phyloP scores from a whole-genome alignment of 2,329 filamentous ascomycete species.

The Arthrobotrys sphaeroides region DNA sequence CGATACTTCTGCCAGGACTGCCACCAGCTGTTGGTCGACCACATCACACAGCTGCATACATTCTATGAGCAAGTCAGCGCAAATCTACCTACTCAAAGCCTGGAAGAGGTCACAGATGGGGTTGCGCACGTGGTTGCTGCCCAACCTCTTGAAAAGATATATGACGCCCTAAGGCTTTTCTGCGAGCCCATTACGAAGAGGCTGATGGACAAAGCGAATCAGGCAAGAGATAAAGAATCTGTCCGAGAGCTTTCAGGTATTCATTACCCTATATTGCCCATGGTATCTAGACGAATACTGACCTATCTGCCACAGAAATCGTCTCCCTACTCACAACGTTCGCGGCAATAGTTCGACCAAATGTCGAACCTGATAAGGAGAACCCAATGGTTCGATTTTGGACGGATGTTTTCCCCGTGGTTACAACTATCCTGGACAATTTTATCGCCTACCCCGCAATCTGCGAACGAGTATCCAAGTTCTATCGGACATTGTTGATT shows the following conservation, averaged over 20 bases:
- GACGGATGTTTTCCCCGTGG: slow-evolving; percentile 87
- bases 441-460: slow-evolving; percentile 88
- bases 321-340: slow-evolving; percentile 92
- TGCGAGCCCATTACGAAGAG: slow-evolving; percentile 88
- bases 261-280: slow-evolving; percentile 55
- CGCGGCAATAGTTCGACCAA: slow-evolving; percentile 79
- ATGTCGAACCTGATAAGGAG: slow-evolving; percentile 74
- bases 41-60: slow-evolving; percentile 84
- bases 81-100: slow-evolving; percentile 82
- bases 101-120: slow-evolving; percentile 95
- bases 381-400: slow-evolving; percentile 97
- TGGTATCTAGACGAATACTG: slow-evolving; percentile 23
- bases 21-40: slow-evolving; percentile 81
- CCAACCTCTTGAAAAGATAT: slow-evolving; percentile 81
- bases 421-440: slow-evolving; percentile 85
- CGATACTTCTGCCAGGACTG: slow-evolving; percentile 98
- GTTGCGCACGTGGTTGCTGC: slow-evolving; percentile 90
- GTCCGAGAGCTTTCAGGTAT: slow-evolving; percentile 86
- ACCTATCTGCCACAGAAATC: slow-evolving; percentile 70
- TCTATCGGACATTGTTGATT: slow-evolving; percentile 96
- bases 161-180: slow-evolving; percentile 87
- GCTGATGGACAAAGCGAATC: slow-evolving; percentile 85
- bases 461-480: slow-evolving; percentile 90
- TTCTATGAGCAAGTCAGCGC: slow-evolving; percentile 94
- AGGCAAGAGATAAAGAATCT: slow-evolving; percentile 80